phyloP scores from a whole-genome alignment of 495 filamentous ascomycete genomes.

The Amniculicola lignicola region DNA sequence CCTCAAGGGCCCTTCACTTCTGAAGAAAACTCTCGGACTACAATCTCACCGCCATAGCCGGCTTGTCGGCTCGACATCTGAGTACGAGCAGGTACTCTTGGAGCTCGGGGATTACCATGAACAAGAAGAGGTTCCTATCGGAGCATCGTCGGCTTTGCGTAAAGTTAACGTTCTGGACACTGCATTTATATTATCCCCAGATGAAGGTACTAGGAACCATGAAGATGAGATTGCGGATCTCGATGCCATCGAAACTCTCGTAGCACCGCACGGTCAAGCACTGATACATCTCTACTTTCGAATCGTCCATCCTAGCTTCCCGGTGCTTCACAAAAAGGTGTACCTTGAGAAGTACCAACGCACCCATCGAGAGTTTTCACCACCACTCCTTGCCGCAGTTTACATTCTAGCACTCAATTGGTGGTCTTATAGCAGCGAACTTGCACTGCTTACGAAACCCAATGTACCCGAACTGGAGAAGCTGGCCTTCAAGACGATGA shows the following conservation, averaged over 20 bases:
- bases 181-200: slow-evolving; percentile 67
- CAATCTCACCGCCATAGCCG: slow-evolving; percentile 40
- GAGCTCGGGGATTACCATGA: slow-evolving; percentile 64
- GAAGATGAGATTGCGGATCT: slow-evolving; percentile 59
- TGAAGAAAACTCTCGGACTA: slow-evolving; percentile 39
- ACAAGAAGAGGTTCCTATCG: slow-evolving; percentile 62
- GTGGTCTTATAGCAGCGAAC: slow-evolving; percentile 69
- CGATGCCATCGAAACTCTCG: slow-evolving; percentile 76
- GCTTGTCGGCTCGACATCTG: slow-evolving; percentile 48
- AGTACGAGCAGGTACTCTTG: slow-evolving; percentile 66
- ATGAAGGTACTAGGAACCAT: slow-evolving; percentile 56
- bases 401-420: slow-evolving; percentile 86
- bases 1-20: slow-evolving; percentile 35
- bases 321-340: slow-evolving; percentile 77
- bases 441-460: slow-evolving; percentile 61
- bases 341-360: slow-evolving; percentile 81
- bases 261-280: slow-evolving; percentile 72
- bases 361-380: slow-evolving; percentile 71
- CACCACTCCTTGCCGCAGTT: slow-evolving; percentile 76
- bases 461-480: slow-evolving; percentile 71
- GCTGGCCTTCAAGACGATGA: slow-evolving; percentile 66
- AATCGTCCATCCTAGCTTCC: slow-evolving; percentile 81
- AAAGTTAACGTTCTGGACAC: slow-evolving; percentile 73
- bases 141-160: slow-evolving; percentile 61
- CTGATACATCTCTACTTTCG: slow-evolving; percentile 80